Conservation (phyloP, 257 asterid genomes). For the Capsicum pubescens region DNA sequence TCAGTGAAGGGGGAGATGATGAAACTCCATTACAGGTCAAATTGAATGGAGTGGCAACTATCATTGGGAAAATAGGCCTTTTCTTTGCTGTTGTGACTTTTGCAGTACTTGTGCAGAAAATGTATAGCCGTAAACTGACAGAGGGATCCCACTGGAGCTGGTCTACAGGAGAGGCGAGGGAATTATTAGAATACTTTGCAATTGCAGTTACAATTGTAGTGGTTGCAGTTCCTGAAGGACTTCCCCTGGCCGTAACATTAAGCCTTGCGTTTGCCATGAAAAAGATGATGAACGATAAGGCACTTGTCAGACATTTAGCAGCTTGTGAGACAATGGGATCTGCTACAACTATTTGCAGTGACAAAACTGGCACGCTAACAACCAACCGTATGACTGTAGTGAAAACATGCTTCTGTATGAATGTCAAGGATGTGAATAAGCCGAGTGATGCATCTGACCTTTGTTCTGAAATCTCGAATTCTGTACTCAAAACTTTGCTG, state of each 20-base stretch:
- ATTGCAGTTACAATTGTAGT: conserved; percentile 91
- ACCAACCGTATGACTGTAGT: conserved; percentile 92
- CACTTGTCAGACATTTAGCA: conserved; percentile 85
- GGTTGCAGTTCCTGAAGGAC: conserved; percentile 93
- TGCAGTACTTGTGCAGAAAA: conserved; percentile 73
- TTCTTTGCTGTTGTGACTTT: conserved; percentile 78
- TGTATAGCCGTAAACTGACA: conserved; percentile 57
- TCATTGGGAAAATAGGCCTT: conserved; percentile 89
- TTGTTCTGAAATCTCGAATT: conserved; percentile 53
- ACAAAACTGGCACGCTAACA: conserved; percentile 88
- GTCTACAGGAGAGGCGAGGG: conserved; percentile 80
- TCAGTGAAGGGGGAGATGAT: conserved; percentile 92
- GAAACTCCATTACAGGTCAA: conserved; percentile 91
- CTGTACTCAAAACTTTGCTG: conserved; percentile 48
- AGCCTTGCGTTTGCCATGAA: conserved; percentile 96
- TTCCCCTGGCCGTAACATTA: conserved; percentile 88
- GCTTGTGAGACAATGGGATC: conserved; percentile 99
- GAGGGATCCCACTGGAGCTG: conserved; percentile 57
- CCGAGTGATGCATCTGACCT: conserved; percentile 42
- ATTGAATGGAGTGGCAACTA: conserved; percentile 87
- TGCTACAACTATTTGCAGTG: conserved; percentile 87
- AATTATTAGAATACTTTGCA: conserved; percentile 79
- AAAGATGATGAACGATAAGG: conserved; percentile 95
- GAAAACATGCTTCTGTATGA: conserved; percentile 79
- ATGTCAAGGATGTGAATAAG: conserved; percentile 46